Percentiles rank a stretch among this genome's conserved stretches.
Conservation (phyloP, 257 asterid genomes). For the Solanum medicagineum region DNA sequence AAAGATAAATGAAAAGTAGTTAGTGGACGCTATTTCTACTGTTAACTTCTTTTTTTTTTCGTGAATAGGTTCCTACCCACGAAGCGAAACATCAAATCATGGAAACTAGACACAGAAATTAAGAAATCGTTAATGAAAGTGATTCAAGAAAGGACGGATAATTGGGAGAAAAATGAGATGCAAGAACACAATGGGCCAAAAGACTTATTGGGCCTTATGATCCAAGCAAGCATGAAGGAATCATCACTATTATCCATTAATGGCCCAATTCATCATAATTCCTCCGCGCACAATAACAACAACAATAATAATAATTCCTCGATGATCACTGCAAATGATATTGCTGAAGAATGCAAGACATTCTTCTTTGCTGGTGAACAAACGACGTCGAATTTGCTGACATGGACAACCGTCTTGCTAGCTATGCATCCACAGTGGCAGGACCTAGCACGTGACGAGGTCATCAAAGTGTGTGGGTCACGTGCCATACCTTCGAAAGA, state of each 20-base stretch:
- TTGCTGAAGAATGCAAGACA: conserved; percentile 41
- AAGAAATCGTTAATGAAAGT: conserved; percentile 28
- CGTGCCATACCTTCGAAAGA: conserved; percentile 34
- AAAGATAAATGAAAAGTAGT: background rate
- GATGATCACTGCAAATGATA: conserved; percentile 25
- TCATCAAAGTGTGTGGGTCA: conserved; percentile 36
- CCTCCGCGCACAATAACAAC: background rate
- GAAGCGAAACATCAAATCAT: conserved; percentile 31
- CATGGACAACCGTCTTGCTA: conserved; percentile 40
- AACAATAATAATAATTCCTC: background rate
- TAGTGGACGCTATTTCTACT: background rate
- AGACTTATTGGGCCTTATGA: conserved; percentile 35
- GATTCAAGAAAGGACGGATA: conserved; percentile 21
- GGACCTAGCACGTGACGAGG: conserved; percentile 37
- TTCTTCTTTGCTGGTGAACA: conserved; percentile 47
- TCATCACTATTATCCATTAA: background rate
- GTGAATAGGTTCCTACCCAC: conserved; percentile 27
- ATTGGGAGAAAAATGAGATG: conserved; percentile 22
- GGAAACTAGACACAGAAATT: conserved; percentile 41
- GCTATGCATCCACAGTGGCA: conserved; percentile 47
- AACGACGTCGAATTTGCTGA: conserved; percentile 39
- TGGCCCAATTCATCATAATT: background rate
- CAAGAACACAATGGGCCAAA: conserved; percentile 21
- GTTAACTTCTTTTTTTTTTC: background rate
- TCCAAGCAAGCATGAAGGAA: conserved; percentile 21